Conservation (phyloP, 208 protist species). For the Leishmania arabica region DNA sequence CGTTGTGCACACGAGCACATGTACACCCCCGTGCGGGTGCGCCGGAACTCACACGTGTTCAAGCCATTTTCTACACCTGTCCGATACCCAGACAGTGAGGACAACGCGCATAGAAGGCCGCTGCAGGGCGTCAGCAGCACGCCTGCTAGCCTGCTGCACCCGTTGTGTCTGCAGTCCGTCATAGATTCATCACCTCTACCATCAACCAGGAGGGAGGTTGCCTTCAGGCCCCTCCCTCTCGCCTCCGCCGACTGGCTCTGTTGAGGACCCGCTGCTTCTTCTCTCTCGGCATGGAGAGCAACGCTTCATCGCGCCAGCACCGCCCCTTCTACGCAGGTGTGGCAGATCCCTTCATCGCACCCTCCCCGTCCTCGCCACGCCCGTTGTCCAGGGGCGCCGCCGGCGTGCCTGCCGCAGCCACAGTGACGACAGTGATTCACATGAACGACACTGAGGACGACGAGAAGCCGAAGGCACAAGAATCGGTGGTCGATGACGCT, state of each 20-base stretch:
- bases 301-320: neutral
- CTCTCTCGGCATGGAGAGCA: neutral
- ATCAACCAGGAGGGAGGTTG: neutral
- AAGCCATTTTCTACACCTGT: neutral
- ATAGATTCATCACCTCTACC: neutral
- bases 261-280: neutral
- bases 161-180: neutral
- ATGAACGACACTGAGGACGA: neutral
- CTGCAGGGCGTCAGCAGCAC: neutral
- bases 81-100: neutral
- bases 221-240: neutral
- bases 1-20: neutral
- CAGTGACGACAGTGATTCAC: slow-evolving; percentile 8
- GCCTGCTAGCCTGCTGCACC: neutral
- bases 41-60: neutral
- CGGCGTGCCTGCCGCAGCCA: neutral
- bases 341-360: neutral
- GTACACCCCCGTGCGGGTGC: neutral
- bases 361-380: neutral
- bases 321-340: neutral
- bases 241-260: neutral
- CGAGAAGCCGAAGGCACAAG: neutral
- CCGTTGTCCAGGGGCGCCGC: neutral
- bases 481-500: neutral
- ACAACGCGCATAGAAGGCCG: neutral